phyloP scores from a whole-genome alignment of 164 flowering plant genomes.

The Umbilicus rupestris region DNA sequence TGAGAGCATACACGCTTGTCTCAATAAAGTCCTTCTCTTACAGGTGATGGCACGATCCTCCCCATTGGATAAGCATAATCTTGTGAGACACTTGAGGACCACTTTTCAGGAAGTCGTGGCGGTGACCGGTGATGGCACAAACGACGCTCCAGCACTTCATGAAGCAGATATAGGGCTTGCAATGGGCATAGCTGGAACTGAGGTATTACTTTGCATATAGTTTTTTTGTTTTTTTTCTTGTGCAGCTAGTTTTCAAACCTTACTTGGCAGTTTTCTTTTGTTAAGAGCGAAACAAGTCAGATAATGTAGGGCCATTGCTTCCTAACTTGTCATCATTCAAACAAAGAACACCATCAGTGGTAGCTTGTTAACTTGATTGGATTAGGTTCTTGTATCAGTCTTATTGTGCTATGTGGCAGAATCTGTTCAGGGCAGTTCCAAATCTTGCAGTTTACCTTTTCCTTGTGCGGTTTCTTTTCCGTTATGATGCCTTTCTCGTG shows the following conservation, averaged over 20 bases:
- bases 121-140: conserved; percentile 96
- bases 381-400: background rate
- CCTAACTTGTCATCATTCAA: too few relatives aligned
- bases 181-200: conserved; percentile 98
- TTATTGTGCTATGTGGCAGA: too few relatives aligned
- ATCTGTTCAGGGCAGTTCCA: too few relatives aligned
- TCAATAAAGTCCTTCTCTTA: conserved; percentile 2
- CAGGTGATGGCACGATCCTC: conserved; percentile 99
- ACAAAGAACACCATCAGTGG: too few relatives aligned
- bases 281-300: too few relatives aligned
- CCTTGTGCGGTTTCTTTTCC: too few relatives aligned
- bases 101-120: conserved; percentile 82
- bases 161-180: conserved; percentile 99
- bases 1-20: too few relatives aligned
- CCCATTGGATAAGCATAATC: conserved; percentile 85
- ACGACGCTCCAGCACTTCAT: conserved; percentile 98
- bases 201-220: conserved; percentile 33
- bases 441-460: too few relatives aligned
- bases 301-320: too few relatives aligned
- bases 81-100: conserved; percentile 66
- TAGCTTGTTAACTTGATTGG: background rate
- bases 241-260: background rate
- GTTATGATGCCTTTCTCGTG: too few relatives aligned
- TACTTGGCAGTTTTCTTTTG: too few relatives aligned
- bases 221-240: background rate